Conservation (phyloP, 176 grass and related monocot genomes). For the Puya raimondii region DNA sequence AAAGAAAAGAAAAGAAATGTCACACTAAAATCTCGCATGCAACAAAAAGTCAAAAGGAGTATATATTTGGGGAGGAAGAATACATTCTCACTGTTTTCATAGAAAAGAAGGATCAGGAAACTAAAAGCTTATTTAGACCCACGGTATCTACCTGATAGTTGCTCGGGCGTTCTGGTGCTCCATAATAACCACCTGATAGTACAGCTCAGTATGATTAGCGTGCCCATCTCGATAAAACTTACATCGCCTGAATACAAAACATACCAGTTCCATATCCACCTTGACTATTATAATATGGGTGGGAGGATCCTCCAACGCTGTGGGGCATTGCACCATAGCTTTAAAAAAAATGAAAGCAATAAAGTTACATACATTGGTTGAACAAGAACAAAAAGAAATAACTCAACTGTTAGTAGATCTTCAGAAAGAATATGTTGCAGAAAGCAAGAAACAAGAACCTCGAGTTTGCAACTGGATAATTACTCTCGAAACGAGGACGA, state of each 20-base stretch:
- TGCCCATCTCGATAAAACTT: not conserved
- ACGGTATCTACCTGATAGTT: slow-evolving; percentile 15
- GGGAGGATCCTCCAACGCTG: slow-evolving; percentile 8
- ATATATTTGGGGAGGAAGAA: too few species aligned
- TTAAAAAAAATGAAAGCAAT: not conserved
- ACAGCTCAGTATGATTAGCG: slow-evolving; percentile 5
- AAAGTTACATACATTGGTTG: not conserved
- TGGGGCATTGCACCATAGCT: slow-evolving; percentile 2
- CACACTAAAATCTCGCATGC: not conserved
- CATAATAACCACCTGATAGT: slow-evolving; percentile 19
- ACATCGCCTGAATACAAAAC: not conserved
- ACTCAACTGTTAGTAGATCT: not conserved
- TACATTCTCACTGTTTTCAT: too few species aligned
- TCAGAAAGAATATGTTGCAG: not conserved
- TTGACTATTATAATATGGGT: slow-evolving; percentile 16
- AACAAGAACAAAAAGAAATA: not conserved
- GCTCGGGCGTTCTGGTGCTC: slow-evolving; percentile 1
- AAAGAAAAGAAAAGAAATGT: not conserved
- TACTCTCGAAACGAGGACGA: slow-evolving; percentile 19
- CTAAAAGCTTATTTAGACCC: not conserved
- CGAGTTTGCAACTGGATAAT: slow-evolving; percentile 21
- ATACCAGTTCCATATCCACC: slow-evolving; percentile 14
- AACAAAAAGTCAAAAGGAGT: too few species aligned
- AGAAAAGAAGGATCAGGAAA: too few species aligned
- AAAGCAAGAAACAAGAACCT: slow-evolving; percentile 4